These are phyloP conservation scores for Batkoa obscura DNA, from an alignment of 371 early-diverging fungal species.

Conservation along the genomic window DNA sequence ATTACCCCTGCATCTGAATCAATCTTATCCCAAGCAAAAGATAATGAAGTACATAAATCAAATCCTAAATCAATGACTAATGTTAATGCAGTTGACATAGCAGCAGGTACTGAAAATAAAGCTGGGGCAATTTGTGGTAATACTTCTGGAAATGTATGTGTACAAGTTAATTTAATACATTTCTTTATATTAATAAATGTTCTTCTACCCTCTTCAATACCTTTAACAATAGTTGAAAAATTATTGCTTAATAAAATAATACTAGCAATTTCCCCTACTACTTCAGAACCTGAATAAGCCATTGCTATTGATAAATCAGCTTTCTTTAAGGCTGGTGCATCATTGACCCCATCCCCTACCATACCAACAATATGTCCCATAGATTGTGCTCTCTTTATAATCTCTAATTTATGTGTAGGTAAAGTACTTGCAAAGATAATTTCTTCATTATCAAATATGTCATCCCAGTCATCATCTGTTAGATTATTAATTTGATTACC, in stretches of 20 bases:
- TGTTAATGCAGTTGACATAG: conserved; percentile 65
- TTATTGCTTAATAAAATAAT: conserved; percentile 83
- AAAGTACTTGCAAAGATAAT: conserved; percentile 86
- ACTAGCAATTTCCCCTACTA: conserved; percentile 89
- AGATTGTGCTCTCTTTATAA: conserved; percentile 61
- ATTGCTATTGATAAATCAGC: conserved; percentile 95
- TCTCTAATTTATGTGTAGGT: conserved; percentile 74
- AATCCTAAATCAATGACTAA: conserved; percentile 84
- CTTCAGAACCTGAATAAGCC: conserved; percentile 89
- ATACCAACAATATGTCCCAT: conserved; percentile 82
- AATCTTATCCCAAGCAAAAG: conserved; percentile 81
- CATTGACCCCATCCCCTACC: conserved; percentile 88
- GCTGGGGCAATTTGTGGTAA: conserved; percentile 62
- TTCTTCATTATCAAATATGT: conserved; percentile 61
- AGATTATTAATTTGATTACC: conserved; percentile 64
- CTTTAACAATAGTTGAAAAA: conserved; percentile 9
- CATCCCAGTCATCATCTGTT: conserved; percentile 73
- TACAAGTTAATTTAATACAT: conserved; percentile 74
- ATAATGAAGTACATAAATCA: conserved; percentile 67
- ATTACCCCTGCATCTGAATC: conserved; percentile 62
- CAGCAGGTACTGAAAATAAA: conserved; percentile 68
- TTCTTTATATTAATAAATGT: conserved; percentile 91
- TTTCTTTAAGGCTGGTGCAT: conserved; percentile 81
- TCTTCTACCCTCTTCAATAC: conserved; percentile 64
- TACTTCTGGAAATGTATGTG: conserved; percentile 73